Conservation (phyloP, 2,329 filamentous ascomycete species). For the Neonectria sp. region DNA sequence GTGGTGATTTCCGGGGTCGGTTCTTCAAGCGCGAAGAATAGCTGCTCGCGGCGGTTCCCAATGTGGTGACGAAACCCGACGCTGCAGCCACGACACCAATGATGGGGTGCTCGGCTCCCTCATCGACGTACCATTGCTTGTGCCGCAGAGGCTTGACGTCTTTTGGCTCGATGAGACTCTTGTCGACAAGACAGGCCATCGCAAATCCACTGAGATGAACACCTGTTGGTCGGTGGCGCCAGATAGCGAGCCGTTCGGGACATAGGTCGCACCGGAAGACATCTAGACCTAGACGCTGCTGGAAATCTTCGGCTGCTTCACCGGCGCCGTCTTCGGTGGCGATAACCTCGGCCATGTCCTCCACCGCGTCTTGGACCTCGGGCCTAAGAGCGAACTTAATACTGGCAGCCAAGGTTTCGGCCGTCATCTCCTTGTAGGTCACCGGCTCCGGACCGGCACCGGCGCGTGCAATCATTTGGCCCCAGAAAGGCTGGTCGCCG, state of each 20-base stretch:
- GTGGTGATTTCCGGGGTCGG: background rate
- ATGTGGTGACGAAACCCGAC: slow-evolving; percentile 73
- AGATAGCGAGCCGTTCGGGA: slow-evolving; percentile 71
- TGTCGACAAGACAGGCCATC: slow-evolving; percentile 69
- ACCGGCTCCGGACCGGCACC: slow-evolving; percentile 73
- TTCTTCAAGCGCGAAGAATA: slow-evolving; percentile 37
- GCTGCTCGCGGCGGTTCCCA: slow-evolving; percentile 54
- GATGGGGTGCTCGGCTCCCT: slow-evolving; percentile 76
- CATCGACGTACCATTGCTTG: slow-evolving; percentile 74
- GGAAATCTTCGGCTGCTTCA: slow-evolving; percentile 68
- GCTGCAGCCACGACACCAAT: slow-evolving; percentile 76
- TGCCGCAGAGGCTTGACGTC: slow-evolving; percentile 67
- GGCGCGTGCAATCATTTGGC: slow-evolving; percentile 72
- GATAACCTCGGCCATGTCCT: slow-evolving; percentile 66
- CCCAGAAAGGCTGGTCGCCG: slow-evolving; percentile 77
- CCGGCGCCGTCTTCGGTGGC: slow-evolving; percentile 67
- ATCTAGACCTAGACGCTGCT: slow-evolving; percentile 68
- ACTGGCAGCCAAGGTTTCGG: slow-evolving; percentile 68
- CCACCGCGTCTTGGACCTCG: slow-evolving; percentile 55
- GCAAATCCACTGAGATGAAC: slow-evolving; percentile 74
- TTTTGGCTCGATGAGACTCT: slow-evolving; percentile 68
- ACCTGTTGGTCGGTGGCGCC: slow-evolving; percentile 70
- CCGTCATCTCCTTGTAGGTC: slow-evolving; percentile 70
- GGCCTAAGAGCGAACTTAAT: slow-evolving; percentile 68
- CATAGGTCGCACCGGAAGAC: slow-evolving; percentile 71